Evolutionary conservation across 139 green algal genomes (phyloP), one percentile per base, ranked within the genome.

Genomic region (Nannochloris sp.): DNA sequence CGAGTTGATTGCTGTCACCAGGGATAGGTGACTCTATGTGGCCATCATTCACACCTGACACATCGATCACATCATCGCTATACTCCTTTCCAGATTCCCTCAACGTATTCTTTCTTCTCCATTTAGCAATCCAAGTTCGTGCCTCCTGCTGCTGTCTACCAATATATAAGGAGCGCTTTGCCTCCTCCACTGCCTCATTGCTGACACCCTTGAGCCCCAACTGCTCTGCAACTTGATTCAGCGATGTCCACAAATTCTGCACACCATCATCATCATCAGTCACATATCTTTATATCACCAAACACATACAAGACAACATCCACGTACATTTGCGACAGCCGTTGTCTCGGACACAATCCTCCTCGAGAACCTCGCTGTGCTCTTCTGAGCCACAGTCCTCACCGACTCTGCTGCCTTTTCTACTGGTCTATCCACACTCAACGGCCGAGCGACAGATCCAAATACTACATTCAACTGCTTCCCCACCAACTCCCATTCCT

Each of bases 401-500:
- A 29, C 30, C 1, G 28, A 17, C 56, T 26, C 56, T 23, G 43
- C 28, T 23, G 56, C 28, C 56, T 61, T 23, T 30, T 59, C 50
- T 44, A 46, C 29, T 13, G 28, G 30, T 26, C 43, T 16, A n/a
- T 17, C 20, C 29, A 44, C 3, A 40, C 33, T 65, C n/a, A 49
- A n/a, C 8, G 49, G 33, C 6, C 59, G 40, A 48, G 62, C 51
- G 50, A 70, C 37, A 9, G 45, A 59, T 49, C 28, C 14, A 2
- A 58, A 31, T 28, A 71, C 26, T 12, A 61, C 56, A 46, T 75
- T 75, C 17, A 75, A 61, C 56, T 75, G 68, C 59, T 75, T 70
- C 17, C 68, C 68, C 55, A 75, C 20, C 25, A 75, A 62, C 40
- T 75, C 68, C 59, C 59, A 74, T 58, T 70, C 68, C 50, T 75